Conservation (phyloP, 768 basidiomycete species). For the Candolleomyces efflorescens region DNA sequence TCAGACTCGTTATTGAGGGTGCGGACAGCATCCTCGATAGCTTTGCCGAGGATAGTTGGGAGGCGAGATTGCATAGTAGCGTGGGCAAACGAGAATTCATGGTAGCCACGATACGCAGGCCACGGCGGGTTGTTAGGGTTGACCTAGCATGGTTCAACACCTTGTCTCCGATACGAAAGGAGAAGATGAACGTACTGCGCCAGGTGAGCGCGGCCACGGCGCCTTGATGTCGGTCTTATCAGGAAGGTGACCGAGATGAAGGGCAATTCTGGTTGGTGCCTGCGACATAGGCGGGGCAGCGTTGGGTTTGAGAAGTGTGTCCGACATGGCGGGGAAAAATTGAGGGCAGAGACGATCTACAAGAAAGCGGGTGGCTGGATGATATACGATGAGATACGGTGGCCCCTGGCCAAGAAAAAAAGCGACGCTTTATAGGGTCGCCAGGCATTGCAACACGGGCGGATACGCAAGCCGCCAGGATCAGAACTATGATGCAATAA, state of each 20-base stretch:
- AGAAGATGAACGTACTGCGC: conserved; percentile 41
- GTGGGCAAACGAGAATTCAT: conserved; percentile 80
- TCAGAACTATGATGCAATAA: too few species aligned
- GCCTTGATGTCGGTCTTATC: conserved; percentile 69
- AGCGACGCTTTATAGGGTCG: too few species aligned
- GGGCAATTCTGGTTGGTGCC: conserved; percentile 58
- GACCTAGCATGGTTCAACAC: conserved; percentile 35
- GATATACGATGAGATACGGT: too few species aligned
- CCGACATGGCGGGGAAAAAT: not conserved
- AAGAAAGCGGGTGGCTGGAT: too few species aligned
- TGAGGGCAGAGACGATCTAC: too few species aligned
- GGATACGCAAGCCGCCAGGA: too few species aligned
- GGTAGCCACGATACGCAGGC: conserved; percentile 79
- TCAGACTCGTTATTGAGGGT: conserved; percentile 84
- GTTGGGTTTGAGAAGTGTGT: not conserved
- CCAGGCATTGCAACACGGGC: too few species aligned
- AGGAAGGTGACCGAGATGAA: conserved; percentile 71
- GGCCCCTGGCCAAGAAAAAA: too few species aligned
- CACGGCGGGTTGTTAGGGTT: conserved; percentile 84
- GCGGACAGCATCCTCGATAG: conserved; percentile 85
- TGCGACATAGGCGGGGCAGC: conserved; percentile 16
- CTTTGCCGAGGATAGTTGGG: conserved; percentile 94
- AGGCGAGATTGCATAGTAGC: conserved; percentile 96
- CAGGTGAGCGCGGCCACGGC: conserved; percentile 72
- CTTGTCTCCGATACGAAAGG: not conserved